Evolutionary conservation across 208 protist species (phyloP), one percentile per base, ranked within the genome.

Genomic region (Vickermania ingenoplastis): DNA sequence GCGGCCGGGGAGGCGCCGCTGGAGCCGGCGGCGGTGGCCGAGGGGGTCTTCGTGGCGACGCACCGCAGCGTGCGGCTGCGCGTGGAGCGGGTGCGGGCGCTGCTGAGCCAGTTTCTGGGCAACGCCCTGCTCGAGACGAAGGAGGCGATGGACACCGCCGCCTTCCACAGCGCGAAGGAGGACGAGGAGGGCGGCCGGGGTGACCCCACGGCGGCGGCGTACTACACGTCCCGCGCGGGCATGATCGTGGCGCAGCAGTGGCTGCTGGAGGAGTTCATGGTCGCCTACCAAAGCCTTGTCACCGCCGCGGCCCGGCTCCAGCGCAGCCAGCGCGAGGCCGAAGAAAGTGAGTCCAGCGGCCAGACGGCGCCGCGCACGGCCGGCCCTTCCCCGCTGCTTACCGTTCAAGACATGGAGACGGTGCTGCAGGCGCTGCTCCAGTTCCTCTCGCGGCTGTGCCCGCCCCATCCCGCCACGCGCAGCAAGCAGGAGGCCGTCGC

Each of bases 181-280:
- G 17, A 45, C 11, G 36, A 45, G 36, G 36, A 45, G 36, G 11
- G 7, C 11, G 17, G 36, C 36, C 17, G 7, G 7, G 11, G 11
- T 17, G 11, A 45, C 36, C 17, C 36, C 36, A 7, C 36, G 11
- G 36, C 36, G 36, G 36, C 7, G 36, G 36, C 7, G 36, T 45
- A 45, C 36, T 45, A 45, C 36, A 17, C 7, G 11, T n/a, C 36
- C 36, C 36, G 36, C 36, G 17, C 17, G 17, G 36, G 36, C 17
- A n/a, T 45, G 11, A 45, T 17, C 7, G 11, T 45, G 36, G 36
- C 36, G 36, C 36, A 45, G 36, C 36, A 45, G 36, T 45, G 36
- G 36, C 36, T 45, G 36, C 36, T 45, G 36, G 36, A 45, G 36
- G 36, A 45, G 36, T 45, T 45, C 36, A 45, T 45, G 36, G 36